A percentile compares a stretch with the other conserved stretches of the same genome.
These are phyloP conservation scores for Salix purpurea DNA, from an alignment of 345 rosid genomes.

Conservation along the genomic window DNA sequence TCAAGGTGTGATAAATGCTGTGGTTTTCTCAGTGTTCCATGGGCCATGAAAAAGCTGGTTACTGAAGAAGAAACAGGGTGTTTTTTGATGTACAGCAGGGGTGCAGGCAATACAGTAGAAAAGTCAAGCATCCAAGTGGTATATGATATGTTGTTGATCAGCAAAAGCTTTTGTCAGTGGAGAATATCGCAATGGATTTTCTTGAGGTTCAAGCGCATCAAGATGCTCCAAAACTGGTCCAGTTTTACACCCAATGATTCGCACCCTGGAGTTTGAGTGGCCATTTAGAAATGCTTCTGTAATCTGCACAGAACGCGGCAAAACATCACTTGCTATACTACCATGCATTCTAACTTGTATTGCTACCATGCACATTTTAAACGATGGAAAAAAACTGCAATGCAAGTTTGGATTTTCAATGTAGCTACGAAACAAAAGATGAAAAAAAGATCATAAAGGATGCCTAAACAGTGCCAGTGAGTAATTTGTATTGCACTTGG, in stretches of 20 bases:
- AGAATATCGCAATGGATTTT: constrained; percentile 18
- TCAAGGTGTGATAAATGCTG: background rate
- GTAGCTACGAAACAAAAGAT: no score
- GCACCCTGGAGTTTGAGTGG: constrained; percentile 25
- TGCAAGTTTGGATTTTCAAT: no score
- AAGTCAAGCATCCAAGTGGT: background rate
- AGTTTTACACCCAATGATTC: constrained; percentile 32
- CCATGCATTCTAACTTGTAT: background rate
- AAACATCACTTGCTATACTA: background rate
- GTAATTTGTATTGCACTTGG: no score
- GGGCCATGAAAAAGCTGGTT: background rate
- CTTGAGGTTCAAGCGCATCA: constrained; percentile 17
- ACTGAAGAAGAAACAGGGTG: background rate
- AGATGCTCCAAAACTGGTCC: constrained; percentile 18
- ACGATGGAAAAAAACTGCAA: no score
- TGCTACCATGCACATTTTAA: no score
- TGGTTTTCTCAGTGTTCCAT: background rate
- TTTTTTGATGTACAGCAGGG: background rate
- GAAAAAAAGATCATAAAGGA: no score
- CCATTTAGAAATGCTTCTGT: constrained; percentile 25
- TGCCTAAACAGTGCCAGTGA: no score
- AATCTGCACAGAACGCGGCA: constrained; percentile 13
- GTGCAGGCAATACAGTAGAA: background rate
- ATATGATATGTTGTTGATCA: background rate
- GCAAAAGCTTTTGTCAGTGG: background rate